Conservation (phyloP, 108 stramenopile genomes). For the Chaetoceros tenuissimus region DNA sequence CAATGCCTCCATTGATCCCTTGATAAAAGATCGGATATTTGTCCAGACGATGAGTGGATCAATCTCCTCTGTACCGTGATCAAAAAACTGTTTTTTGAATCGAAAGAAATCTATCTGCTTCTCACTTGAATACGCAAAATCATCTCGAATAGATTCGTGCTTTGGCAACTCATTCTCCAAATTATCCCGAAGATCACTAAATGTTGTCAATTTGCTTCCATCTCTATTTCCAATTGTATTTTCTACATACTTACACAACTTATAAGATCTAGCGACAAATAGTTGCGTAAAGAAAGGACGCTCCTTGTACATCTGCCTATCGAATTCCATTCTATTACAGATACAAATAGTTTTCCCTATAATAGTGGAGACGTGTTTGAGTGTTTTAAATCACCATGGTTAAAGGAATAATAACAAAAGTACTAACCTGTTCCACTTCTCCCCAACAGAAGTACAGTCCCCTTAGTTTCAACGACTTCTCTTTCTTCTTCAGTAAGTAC, state of each 20-base stretch:
- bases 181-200: constrained; percentile 11
- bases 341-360: constrained; percentile 50
- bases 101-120: too few relatives aligned
- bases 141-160: too few relatives aligned
- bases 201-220: constrained; percentile 21
- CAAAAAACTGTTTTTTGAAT: constrained; percentile 26
- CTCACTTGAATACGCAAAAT: too few relatives aligned
- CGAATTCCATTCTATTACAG: constrained; percentile 35
- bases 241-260: constrained; percentile 37
- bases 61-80: constrained; percentile 4
- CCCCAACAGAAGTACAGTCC: constrained; percentile 42
- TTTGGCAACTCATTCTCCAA: constrained; percentile 15
- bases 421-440: constrained; percentile 45
- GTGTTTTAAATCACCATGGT: not conserved
- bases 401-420: not conserved
- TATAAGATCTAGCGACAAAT: constrained; percentile 38
- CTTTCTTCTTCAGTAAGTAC: constrained; percentile 38
- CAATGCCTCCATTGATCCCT: constrained; percentile 53
- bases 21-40: constrained; percentile 46
- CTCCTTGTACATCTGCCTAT: constrained; percentile 18
- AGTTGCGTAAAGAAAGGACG: too few relatives aligned
- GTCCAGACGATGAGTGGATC: constrained; percentile 44
- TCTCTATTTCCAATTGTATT: constrained; percentile 15
- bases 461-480: constrained; percentile 30
- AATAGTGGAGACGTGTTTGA: too few relatives aligned